Evolutionary conservation across 2,329 filamentous ascomycete species (phyloP), one percentile per base, ranked within the genome.

Genomic region (Sordariomycetes sp.): DNA sequence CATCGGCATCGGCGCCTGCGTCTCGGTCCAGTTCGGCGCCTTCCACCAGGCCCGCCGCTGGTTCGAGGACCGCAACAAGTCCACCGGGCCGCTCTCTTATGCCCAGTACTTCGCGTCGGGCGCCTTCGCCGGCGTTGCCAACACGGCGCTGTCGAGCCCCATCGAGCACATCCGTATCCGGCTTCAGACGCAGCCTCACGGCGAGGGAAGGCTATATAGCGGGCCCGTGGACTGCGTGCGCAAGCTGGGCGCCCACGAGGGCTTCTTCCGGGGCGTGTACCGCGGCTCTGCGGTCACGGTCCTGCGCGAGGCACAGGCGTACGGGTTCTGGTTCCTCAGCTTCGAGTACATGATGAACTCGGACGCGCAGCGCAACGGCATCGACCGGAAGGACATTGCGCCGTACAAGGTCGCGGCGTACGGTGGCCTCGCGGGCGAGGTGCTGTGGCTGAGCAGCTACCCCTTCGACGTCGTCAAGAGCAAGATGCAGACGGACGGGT

Each of bases 401-500:
- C 85, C 81, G 56, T 85, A 85, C 71, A 97, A 96, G 74, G 83
- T 99, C 54, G 94, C 94, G 13, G 74, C 89, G 13, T 99, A 97
- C 69, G 94, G 94, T 62, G 94, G 94, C 52, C 72, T 99, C 48
- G 94, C 94, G 0, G 94, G 94, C 64, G 94, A 99, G 77, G 89
- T 85, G 56, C 80, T 99, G 58, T 99, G 94, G 94, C 76, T 99
- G 57, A 80, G 80, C 39, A 95, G 90, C 67, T 99, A 99, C 73
- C 94, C 94, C 24, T 87, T 99, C 62, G 94, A 99, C 72, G 92
- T 99, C 32, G 74, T 99, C 73, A 99, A 99, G 87, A 96, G 90
- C 74, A 97, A 96, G 82, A 96, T 97, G 92, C 94, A 99, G 80
- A 96, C 87, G 59, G 94, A 99, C 73, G 91, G 89, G 0, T 94